Evolutionary conservation across 2,329 filamentous ascomycete genomes (phyloP).

Genomic region (Cryoendolithus antarcticus): DNA sequence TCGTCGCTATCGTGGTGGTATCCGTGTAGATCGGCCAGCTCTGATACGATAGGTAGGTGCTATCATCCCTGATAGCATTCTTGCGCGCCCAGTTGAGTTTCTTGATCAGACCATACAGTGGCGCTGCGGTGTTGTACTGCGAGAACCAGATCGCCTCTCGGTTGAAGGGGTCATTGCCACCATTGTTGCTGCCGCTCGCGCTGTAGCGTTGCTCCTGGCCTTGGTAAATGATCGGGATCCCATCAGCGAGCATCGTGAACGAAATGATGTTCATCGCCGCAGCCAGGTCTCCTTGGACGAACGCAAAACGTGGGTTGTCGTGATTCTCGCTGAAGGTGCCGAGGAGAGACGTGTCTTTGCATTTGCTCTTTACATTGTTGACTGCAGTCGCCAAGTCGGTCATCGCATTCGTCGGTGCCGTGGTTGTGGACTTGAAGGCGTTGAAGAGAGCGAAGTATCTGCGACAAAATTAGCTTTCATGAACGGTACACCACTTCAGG

Average conservation of each 20-base stretch:
- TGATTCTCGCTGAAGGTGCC: slow-evolving; percentile 29
- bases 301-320: slow-evolving; percentile 30
- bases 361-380: slow-evolving; percentile 21
- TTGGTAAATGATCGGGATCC: slow-evolving; percentile 54
- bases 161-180: slow-evolving; percentile 24
- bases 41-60: slow-evolving; percentile 29
- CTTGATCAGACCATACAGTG: slow-evolving; percentile 25
- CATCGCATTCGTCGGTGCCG: slow-evolving; percentile 18
- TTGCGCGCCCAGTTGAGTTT: slow-evolving; percentile 40
- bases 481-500: slow-evolving; percentile 14
- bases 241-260: slow-evolving; percentile 47
- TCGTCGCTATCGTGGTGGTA: slow-evolving; percentile 31
- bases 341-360: slow-evolving; percentile 27
- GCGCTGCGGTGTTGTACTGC: slow-evolving; percentile 27
- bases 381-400: slow-evolving; percentile 24
- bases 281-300: slow-evolving; percentile 39
- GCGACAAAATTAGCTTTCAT: slow-evolving; percentile 18
- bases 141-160: slow-evolving; percentile 31
- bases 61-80: slow-evolving; percentile 28
- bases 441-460: slow-evolving; percentile 26
- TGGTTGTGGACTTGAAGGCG: slow-evolving; percentile 26
- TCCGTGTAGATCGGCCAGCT: slow-evolving; percentile 30
- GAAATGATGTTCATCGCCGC: slow-evolving; percentile 50
- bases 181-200: slow-evolving; percentile 14
- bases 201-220: slow-evolving; percentile 52